Percentiles rank a stretch among this genome's conserved stretches.
Evolutionary conservation across 306 rosid genomes (phyloP).

Genomic region (Biancaea sappan): DNA sequence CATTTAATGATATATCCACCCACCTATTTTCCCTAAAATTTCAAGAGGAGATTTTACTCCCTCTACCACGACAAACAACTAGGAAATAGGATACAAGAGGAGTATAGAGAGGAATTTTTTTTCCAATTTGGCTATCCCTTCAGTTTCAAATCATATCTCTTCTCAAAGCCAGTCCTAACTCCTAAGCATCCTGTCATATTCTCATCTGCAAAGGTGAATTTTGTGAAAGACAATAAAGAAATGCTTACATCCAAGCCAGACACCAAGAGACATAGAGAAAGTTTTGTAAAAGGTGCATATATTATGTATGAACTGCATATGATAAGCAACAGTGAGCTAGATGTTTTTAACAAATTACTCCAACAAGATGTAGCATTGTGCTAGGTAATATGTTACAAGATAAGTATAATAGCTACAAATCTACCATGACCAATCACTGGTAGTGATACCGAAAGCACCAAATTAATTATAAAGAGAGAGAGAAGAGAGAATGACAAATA

Average conservation of each 20-base stretch:
- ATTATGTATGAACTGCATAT: not conserved
- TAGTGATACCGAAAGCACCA: constrained; percentile 23
- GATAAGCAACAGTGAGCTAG: not conserved
- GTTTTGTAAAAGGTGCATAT: not conserved
- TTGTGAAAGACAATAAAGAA: not conserved
- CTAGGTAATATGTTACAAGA: not conserved
- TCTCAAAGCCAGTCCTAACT: not conserved
- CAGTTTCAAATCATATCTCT: not conserved
- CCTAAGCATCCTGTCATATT: not conserved
- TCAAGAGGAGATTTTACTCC: not conserved
- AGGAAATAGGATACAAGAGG: not conserved
- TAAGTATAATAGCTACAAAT: not conserved
- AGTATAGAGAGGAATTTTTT: not conserved
- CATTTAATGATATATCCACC: not conserved
- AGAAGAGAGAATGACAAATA: not conserved
- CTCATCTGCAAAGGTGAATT: not conserved
- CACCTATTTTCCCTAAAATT: not conserved
- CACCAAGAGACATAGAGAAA: not conserved
- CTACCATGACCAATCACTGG: constrained; percentile 5
- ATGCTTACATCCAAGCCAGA: too few relatives aligned
- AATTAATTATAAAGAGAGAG: not conserved
- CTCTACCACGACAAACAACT: not conserved
- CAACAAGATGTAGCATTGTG: not conserved
- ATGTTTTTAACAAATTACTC: not conserved
- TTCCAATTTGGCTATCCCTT: not conserved